Conservation (phyloP, 2,329 filamentous ascomycete genomes). For the Aspergillus novofumigatus region DNA sequence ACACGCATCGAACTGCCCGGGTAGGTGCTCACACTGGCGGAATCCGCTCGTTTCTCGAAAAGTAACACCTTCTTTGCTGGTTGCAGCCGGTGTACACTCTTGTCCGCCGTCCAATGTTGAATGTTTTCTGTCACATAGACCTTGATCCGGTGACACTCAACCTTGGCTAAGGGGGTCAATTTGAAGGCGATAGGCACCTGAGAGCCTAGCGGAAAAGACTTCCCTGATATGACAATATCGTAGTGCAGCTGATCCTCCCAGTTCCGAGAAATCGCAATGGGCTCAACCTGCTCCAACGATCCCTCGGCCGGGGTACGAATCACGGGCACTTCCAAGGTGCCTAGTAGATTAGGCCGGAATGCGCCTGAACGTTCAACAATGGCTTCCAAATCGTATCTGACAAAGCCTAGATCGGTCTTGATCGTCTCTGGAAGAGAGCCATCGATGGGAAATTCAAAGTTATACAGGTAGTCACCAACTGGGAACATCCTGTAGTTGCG, state of each 20-base stretch:
- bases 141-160: conserved; percentile 88
- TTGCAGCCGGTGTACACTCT: conserved; percentile 78
- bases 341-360: conserved; percentile 83
- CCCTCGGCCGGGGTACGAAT: conserved; percentile 83
- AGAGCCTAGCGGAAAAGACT: conserved; percentile 84
- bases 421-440: conserved; percentile 77
- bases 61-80: conserved; percentile 78
- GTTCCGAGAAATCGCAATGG: conserved; percentile 85
- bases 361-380: conserved; percentile 81
- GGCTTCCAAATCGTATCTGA: conserved; percentile 84
- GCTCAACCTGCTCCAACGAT: conserved; percentile 85
- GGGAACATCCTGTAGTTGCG: conserved; percentile 85
- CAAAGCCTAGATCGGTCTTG: conserved; percentile 77
- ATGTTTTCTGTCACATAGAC: conserved; percentile 86
- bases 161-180: conserved; percentile 85
- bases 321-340: conserved; percentile 74
- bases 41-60: conserved; percentile 83
- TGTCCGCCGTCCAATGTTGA: conserved; percentile 85
- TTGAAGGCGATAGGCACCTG: conserved; percentile 93
- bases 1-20: conserved; percentile 72
- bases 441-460: conserved; percentile 79
- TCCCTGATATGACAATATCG: conserved; percentile 92
- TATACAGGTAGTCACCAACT: conserved; percentile 68
- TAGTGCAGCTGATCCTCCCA: conserved; percentile 97
- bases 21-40: conserved; percentile 67